Evolutionary conservation across 257 asterid species (phyloP).

Genomic region (Solanum verrucosum): DNA sequence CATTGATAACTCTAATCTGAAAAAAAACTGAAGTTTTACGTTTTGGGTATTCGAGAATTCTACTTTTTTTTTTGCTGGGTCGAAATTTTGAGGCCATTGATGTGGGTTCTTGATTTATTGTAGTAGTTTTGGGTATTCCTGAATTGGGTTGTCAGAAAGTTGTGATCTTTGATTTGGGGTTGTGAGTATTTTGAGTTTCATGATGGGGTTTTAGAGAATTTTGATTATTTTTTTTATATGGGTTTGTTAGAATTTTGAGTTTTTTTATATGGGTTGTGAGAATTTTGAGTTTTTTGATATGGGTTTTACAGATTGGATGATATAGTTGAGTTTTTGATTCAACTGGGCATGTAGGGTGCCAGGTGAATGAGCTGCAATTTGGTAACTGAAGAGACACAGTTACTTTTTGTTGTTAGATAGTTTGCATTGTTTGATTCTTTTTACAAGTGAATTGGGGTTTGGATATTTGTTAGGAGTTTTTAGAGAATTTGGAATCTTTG

Average conservation of each 20-base stretch:
- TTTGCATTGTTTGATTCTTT: constrained; percentile 3
- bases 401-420: background rate
- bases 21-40: background rate
- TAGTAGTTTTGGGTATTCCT: background rate
- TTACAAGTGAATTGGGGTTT: background rate
- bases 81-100: background rate
- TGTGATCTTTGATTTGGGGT: constrained; percentile 15
- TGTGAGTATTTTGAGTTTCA: constrained; percentile 10
- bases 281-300: constrained; percentile 4
- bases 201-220: constrained; percentile 14
- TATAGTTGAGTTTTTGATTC: background rate
- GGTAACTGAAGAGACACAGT: background rate
- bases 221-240: background rate
- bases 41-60: constrained; percentile 5
- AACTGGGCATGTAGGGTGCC: background rate
- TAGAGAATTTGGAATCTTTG: background rate
- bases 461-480: background rate
- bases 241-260: constrained; percentile 15
- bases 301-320: constrained; percentile 9
- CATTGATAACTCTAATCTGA: background rate
- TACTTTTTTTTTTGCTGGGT: background rate
- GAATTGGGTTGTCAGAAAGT: constrained; percentile 13
- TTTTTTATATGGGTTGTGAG: background rate
- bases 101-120: background rate
- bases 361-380: background rate